Evolutionary conservation across 1,139 yeast genomes (phyloP).

Genomic region (Zygotorulaspora mrakii): DNA sequence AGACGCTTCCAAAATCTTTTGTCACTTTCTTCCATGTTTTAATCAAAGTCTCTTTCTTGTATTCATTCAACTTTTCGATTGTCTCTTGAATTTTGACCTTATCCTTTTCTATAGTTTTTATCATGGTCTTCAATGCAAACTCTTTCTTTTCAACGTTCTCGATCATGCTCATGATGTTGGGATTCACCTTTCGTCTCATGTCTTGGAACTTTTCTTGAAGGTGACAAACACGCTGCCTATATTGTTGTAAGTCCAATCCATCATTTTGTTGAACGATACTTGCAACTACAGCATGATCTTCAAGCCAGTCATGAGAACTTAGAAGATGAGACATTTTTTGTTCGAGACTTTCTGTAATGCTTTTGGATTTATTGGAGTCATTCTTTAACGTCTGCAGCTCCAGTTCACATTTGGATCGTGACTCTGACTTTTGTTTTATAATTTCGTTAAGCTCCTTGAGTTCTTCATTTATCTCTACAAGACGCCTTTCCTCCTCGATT

Average conservation of each 20-base stretch:
- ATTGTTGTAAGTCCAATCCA: slow-evolving; percentile 59
- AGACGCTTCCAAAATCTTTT: slow-evolving; percentile 86
- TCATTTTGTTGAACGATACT: slow-evolving; percentile 56
- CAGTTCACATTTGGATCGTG: slow-evolving; percentile 49
- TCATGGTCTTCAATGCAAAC: slow-evolving; percentile 69
- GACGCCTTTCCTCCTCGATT: slow-evolving; percentile 52
- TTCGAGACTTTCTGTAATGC: slow-evolving; percentile 44
- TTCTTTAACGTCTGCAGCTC: slow-evolving; percentile 58
- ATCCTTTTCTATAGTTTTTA: slow-evolving; percentile 84
- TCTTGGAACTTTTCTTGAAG: slow-evolving; percentile 61
- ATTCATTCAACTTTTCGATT: slow-evolving; percentile 77
- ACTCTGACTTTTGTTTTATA: slow-evolving; percentile 50
- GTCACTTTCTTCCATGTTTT: slow-evolving; percentile 85
- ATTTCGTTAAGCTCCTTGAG: slow-evolving; percentile 57
- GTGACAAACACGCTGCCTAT: slow-evolving; percentile 53
- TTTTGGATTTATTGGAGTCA: slow-evolving; percentile 57
- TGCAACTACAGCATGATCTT: slow-evolving; percentile 55
- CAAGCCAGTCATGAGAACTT: slow-evolving; percentile 67
- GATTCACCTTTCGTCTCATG: slow-evolving; percentile 82
- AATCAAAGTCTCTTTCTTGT: slow-evolving; percentile 77
- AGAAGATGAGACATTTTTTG: slow-evolving; percentile 48
- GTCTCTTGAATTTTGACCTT: slow-evolving; percentile 88
- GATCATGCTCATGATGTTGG: slow-evolving; percentile 89
- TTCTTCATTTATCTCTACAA: slow-evolving; percentile 76
- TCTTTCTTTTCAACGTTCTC: slow-evolving; percentile 93